These are phyloP conservation scores for Gentiana dahurica DNA, from an alignment of 257 asterid species.

Conservation along the genomic window DNA sequence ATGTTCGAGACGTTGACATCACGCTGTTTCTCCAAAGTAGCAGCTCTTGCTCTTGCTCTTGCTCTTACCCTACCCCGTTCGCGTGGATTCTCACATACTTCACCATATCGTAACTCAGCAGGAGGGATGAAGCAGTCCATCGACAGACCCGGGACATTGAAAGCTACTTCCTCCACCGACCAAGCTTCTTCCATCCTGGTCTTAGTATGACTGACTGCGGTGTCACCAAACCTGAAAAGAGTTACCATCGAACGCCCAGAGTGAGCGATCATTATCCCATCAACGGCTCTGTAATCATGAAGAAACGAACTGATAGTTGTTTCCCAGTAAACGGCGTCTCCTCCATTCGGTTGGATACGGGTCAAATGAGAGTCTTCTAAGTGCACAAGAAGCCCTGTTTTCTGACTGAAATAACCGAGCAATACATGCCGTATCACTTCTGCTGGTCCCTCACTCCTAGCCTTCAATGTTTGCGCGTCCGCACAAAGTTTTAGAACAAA, in stretches of 20 bases:
- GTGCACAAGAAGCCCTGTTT: slow-evolving; percentile 67
- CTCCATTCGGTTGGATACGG: slow-evolving; percentile 52
- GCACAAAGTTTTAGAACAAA: slow-evolving; percentile 55
- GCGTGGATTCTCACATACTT: slow-evolving; percentile 35
- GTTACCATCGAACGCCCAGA: slow-evolving; percentile 62
- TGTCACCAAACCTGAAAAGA: slow-evolving; percentile 67
- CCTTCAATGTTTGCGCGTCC: slow-evolving; percentile 60
- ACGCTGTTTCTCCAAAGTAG: slow-evolving; percentile 29
- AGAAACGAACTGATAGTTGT: slow-evolving; percentile 59
- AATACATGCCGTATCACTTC: slow-evolving; percentile 61
- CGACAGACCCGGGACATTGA: slow-evolving; percentile 56
- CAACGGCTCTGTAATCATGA: slow-evolving; percentile 58
- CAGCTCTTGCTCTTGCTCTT: slow-evolving; percentile 35
- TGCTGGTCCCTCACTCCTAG: slow-evolving; percentile 73
- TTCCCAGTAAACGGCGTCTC: slow-evolving; percentile 69
- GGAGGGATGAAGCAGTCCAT: slow-evolving; percentile 74
- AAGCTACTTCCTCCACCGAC: slow-evolving; percentile 63
- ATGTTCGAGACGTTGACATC: slow-evolving; percentile 22
- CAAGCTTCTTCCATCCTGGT: slow-evolving; percentile 75
- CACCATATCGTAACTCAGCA: slow-evolving; percentile 48
- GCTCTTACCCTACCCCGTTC: slow-evolving; percentile 39
- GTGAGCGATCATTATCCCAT: slow-evolving; percentile 76
- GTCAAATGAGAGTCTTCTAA: slow-evolving; percentile 73
- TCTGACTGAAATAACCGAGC: slow-evolving; percentile 76
- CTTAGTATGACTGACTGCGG: slow-evolving; percentile 70